Evolutionary conservation across 148 eudicot species (phyloP).

Genomic region (Vaccinium myrtillus): DNA sequence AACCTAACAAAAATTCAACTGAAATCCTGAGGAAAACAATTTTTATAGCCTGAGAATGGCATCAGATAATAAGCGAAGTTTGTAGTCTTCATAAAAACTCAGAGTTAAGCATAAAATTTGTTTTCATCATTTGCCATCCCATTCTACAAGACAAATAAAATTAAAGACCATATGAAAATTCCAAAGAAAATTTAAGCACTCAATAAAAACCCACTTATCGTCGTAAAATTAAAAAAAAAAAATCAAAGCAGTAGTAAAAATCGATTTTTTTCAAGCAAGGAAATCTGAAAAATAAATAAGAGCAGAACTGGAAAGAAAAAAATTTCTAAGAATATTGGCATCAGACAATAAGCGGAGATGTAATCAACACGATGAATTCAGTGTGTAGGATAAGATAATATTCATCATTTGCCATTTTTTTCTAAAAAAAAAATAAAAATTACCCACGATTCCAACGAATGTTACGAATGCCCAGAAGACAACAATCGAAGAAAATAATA

Average conservation of each 20-base stretch:
- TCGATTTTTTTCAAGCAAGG: not conserved
- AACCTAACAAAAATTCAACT: not conserved
- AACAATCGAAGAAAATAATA: not conserved
- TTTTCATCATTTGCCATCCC: slow-evolving; percentile 16
- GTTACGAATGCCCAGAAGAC: not conserved
- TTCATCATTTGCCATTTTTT: slow-evolving; percentile 30
- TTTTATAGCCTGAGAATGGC: not conserved
- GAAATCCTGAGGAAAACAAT: not conserved
- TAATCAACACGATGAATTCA: slow-evolving; percentile 23
- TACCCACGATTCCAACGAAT: not conserved
- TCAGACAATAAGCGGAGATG: slow-evolving; percentile 39
- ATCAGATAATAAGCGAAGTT: slow-evolving; percentile 21
- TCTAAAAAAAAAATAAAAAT: too few species aligned
- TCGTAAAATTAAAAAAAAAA: not conserved
- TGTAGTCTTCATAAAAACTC: slow-evolving; percentile 12
- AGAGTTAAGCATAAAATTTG: not conserved
- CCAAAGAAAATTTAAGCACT: not conserved
- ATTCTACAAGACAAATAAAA: not conserved
- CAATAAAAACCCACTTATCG: not conserved
- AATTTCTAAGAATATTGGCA: not conserved
- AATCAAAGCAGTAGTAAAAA: not conserved
- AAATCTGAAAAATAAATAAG: not conserved
- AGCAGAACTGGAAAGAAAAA: not conserved
- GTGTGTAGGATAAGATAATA: slow-evolving; percentile 18
- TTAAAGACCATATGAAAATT: not conserved